phyloP scores from a whole-genome alignment of 2,329 filamentous ascomycete species.

The Alternaria sp. region DNA sequence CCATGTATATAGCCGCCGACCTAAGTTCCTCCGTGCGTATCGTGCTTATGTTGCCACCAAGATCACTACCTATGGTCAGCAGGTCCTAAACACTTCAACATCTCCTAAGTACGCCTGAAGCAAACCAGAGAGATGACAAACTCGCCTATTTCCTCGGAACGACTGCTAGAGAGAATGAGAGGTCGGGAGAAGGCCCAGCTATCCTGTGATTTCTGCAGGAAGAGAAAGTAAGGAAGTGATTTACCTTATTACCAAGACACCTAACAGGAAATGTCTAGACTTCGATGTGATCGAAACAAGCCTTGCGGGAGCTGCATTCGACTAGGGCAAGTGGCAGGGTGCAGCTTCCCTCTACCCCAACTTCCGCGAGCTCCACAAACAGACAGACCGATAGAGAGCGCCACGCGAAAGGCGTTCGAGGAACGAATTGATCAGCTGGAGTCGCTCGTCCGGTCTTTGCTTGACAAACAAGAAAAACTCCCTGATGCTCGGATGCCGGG shows the following conservation, averaged over 20 bases:
- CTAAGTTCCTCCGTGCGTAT: background rate
- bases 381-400: background rate
- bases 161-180: background rate
- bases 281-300: background rate
- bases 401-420: background rate
- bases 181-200: background rate
- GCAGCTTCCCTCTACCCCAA: background rate
- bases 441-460: background rate
- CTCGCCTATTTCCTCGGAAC: background rate
- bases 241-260: background rate
- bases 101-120: background rate
- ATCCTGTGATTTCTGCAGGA: background rate
- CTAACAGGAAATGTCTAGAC: background rate
- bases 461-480: background rate
- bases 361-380: background rate
- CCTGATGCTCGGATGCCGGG: background rate
- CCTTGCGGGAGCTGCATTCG: background rate
- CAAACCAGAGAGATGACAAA: background rate
- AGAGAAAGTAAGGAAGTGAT: background rate
- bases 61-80: background rate
- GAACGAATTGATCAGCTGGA: background rate
- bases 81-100: background rate
- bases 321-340: background rate
- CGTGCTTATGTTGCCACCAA: background rate
- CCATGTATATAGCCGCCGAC: background rate